Conservation (phyloP, 192 early-diverging fungal genomes). For the Dispira simplex region DNA sequence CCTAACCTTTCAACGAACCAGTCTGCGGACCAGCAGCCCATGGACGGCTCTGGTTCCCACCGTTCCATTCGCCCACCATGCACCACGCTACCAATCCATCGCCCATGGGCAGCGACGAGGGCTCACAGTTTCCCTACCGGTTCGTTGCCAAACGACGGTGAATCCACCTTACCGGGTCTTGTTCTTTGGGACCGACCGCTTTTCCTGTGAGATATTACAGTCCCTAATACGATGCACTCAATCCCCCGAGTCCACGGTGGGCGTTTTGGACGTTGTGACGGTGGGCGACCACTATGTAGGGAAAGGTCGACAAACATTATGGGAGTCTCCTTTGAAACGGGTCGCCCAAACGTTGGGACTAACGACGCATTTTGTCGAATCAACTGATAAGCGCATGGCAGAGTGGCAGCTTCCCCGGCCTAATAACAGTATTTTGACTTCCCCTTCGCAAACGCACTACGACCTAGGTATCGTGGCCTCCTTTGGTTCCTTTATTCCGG, state of each 20-base stretch:
- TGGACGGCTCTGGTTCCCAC: too few species aligned
- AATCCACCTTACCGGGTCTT: slow-evolving; percentile 25
- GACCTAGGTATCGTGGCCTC: slow-evolving; percentile 87
- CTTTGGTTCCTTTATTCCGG: slow-evolving; percentile 80
- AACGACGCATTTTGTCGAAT: slow-evolving; percentile 2
- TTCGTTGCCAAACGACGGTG: too few species aligned
- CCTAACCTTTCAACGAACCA: too few species aligned
- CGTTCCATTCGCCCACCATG: too few species aligned
- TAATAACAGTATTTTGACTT: background rate
- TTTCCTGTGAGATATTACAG: slow-evolving; percentile 43
- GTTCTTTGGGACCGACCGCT: slow-evolving; percentile 84
- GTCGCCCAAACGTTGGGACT: slow-evolving; percentile 8
- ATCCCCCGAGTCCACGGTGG: slow-evolving; percentile 13
- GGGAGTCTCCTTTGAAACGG: slow-evolving; percentile 12
- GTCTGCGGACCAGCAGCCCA: too few species aligned
- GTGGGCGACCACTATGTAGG: slow-evolving; percentile 10
- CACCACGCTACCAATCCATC: too few species aligned
- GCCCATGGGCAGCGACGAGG: too few species aligned
- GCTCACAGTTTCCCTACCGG: too few species aligned
- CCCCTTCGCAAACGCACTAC: slow-evolving; percentile 20
- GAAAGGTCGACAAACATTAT: slow-evolving; percentile 12
- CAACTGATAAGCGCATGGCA: background rate
- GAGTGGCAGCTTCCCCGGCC: background rate
- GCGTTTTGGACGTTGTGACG: slow-evolving; percentile 13
- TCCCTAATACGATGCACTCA: slow-evolving; percentile 24